These are phyloP conservation scores for Carex littledalei DNA, from an alignment of 176 grass and related monocot genomes.

Conservation along the genomic window DNA sequence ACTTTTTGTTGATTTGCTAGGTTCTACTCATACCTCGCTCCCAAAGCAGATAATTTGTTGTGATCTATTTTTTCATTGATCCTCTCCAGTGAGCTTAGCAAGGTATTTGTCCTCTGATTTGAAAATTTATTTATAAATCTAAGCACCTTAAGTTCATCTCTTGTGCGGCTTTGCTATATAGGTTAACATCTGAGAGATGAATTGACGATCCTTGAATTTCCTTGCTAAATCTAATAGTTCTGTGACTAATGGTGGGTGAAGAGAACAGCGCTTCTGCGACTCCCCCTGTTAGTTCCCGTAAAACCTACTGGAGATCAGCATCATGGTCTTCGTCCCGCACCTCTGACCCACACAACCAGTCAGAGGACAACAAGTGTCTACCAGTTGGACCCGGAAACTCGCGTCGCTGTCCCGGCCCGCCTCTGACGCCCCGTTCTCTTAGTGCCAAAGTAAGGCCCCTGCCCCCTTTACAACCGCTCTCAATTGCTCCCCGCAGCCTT, in stretches of 20 bases:
- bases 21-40: not conserved
- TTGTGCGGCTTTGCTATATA: not conserved
- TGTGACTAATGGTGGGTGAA: conserved; percentile 29
- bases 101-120: not conserved
- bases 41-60: not conserved
- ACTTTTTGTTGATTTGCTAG: conserved; percentile 11
- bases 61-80: conserved; percentile 14
- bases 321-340: conserved; percentile 79
- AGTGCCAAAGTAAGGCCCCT: conserved; percentile 55
- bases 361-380: conserved; percentile 10
- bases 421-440: conserved; percentile 80
- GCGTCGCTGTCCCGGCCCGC: conserved; percentile 34
- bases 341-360: conserved; percentile 19
- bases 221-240: not conserved
- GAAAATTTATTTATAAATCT: not conserved
- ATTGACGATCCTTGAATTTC: not conserved
- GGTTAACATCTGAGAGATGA: conserved; percentile 8
- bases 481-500: conserved; percentile 62
- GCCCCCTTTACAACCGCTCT: conserved; percentile 84
- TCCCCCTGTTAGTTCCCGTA: conserved; percentile 18
- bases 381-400: not conserved
- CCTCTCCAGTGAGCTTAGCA: not conserved
- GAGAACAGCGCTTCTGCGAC: conserved; percentile 13
- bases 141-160: not conserved
- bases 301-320: conserved; percentile 78